Conservation (phyloP, 176 grass and related monocot genomes). For the Elymus sibiricus region DNA sequence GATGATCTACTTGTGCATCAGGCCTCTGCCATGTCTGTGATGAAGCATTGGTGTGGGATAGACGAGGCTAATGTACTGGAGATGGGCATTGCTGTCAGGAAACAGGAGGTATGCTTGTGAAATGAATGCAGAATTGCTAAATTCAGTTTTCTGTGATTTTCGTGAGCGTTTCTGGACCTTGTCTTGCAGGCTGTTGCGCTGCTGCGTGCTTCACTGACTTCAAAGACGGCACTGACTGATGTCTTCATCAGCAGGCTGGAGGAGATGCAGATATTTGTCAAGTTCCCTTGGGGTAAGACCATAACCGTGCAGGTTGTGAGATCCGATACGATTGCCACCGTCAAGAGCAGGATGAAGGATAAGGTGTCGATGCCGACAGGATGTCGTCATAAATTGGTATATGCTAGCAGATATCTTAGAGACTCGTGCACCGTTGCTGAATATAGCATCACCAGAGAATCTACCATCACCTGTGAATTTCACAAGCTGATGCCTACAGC, state of each 20-base stretch:
- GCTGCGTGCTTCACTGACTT: neutral
- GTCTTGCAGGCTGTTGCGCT: neutral
- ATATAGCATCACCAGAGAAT: neutral
- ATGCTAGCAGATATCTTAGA: neutral
- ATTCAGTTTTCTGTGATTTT: too few species aligned
- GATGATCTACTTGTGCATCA: neutral
- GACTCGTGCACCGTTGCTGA: neutral
- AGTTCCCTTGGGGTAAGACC: neutral
- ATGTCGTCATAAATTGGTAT: neutral
- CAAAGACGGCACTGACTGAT: neutral
- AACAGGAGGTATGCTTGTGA: neutral
- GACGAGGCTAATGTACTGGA: neutral
- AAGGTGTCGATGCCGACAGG: neutral
- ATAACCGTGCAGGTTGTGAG: neutral
- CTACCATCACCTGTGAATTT: neutral
- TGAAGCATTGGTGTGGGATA: neutral
- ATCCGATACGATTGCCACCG: neutral
- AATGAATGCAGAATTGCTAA: too few species aligned
- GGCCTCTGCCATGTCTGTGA: neutral
- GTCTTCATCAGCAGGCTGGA: slow-evolving; percentile 17
- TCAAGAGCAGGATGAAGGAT: neutral
- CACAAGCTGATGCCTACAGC: neutral
- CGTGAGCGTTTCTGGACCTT: too few species aligned
- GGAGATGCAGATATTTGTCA: neutral
- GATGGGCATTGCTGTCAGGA: neutral